These are phyloP conservation scores for Microthyrium microscopicum DNA, from an alignment of 2,329 filamentous ascomycete species.

Conservation along the genomic window DNA sequence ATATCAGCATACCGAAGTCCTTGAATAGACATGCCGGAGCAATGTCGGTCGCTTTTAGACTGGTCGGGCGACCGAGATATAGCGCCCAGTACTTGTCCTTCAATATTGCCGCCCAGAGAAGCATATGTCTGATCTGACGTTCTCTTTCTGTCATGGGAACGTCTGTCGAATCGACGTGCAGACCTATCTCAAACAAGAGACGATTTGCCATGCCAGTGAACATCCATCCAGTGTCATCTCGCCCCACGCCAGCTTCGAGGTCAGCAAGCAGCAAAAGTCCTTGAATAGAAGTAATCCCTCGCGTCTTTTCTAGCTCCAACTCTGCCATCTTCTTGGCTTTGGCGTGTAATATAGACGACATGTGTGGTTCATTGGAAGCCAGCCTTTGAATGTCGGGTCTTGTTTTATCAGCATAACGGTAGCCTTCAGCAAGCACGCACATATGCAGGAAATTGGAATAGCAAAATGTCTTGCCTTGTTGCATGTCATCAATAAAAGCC, in stretches of 20 bases:
- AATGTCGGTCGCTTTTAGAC: conserved; percentile 1
- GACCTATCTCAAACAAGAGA: conserved; percentile 4
- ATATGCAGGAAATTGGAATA: conserved; percentile 4
- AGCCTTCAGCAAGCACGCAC: conserved; percentile 1
- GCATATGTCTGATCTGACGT: conserved; percentile 1
- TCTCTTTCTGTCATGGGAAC: conserved; percentile 2
- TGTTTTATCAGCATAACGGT: conserved; percentile 3
- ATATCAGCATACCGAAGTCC: not conserved
- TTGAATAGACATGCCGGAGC: not conserved
- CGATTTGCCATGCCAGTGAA: conserved; percentile 3
- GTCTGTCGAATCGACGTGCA: conserved; percentile 2
- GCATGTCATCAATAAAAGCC: conserved; percentile 2
- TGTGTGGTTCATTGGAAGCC: not conserved
- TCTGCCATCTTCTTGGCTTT: conserved; percentile 3
- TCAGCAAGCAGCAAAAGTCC: conserved; percentile 4
- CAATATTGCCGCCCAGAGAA: conserved; percentile 1
- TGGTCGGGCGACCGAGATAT: not conserved
- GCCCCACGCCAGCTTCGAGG: not conserved
- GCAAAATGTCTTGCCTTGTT: not conserved
- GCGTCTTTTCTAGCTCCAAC: conserved; percentile 2
- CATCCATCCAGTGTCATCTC: conserved; percentile 5
- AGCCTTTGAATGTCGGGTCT: conserved; percentile 1
- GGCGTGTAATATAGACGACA: not conserved
- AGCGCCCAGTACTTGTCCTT: not conserved
- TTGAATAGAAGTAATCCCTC: conserved; percentile 5